Evolutionary conservation across 2,329 filamentous ascomycete genomes (phyloP).

Genomic region (Claviceps cyperi): DNA sequence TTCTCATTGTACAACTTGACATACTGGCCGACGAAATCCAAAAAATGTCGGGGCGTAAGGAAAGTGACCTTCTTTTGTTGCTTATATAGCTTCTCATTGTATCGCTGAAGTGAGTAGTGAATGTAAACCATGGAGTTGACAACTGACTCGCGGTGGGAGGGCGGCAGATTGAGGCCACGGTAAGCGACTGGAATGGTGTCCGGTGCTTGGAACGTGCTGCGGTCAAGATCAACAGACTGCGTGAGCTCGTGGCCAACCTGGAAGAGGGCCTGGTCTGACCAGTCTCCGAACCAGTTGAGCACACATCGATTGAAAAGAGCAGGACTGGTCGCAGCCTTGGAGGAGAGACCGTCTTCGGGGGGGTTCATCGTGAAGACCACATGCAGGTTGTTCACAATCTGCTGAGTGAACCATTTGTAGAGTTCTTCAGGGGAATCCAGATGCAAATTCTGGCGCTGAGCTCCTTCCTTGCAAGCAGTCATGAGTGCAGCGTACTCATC

Average conservation of each 20-base stretch:
- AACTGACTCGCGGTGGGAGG: constrained; percentile 79
- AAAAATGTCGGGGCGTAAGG: constrained; percentile 88
- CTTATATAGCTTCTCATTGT: constrained; percentile 77
- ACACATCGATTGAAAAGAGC: constrained; percentile 99
- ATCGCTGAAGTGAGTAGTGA: constrained; percentile 81
- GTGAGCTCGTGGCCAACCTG: constrained; percentile 94
- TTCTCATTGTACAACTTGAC: constrained; percentile 97
- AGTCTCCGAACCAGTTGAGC: constrained; percentile 99
- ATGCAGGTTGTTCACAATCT: constrained; percentile 97
- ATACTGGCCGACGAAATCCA: constrained; percentile 97
- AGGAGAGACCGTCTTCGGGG: constrained; percentile 83
- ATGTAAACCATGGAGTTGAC: constrained; percentile 99
- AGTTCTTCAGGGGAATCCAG: constrained; percentile 96
- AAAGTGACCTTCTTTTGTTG: constrained; percentile 89
- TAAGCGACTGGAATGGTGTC: constrained; percentile 91
- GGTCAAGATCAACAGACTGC: constrained; percentile 88
- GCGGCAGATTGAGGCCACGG: constrained; percentile 67
- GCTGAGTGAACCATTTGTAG: constrained; percentile 99
- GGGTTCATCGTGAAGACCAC: constrained; percentile 99
- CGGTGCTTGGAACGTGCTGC: constrained; percentile 69
- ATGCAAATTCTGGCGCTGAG: constrained; percentile 85
- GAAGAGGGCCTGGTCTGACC: constrained; percentile 97
- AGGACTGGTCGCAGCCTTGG: constrained; percentile 93
- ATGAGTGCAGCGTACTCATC: constrained; percentile 97
- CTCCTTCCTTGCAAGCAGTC: constrained; percentile 97